phyloP scores from a whole-genome alignment of 306 rosid genomes.

The Prinsepia uniflora region DNA sequence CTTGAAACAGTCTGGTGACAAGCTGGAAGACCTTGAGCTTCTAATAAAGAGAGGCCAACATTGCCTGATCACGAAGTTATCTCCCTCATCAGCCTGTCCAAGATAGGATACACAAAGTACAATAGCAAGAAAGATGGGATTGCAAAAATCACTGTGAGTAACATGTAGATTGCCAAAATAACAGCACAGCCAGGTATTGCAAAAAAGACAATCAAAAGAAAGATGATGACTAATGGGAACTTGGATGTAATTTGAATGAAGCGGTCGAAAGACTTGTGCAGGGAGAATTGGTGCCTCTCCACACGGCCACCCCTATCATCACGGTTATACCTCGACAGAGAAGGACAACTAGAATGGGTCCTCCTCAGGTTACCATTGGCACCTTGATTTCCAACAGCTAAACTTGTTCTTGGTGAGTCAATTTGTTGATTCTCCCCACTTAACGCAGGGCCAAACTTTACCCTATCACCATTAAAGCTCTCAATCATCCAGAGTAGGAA shows the following conservation, averaged over 20 bases:
- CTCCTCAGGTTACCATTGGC: slow-evolving; percentile 45
- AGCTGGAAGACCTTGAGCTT: slow-evolving; percentile 10
- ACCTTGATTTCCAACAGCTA: slow-evolving; percentile 43
- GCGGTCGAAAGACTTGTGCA: slow-evolving; percentile 67
- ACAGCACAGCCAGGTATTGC: slow-evolving; percentile 69
- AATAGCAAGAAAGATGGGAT: slow-evolving; percentile 68
- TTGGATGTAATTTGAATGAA: slow-evolving; percentile 72
- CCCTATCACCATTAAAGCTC: slow-evolving; percentile 75
- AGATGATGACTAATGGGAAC: slow-evolving; percentile 62
- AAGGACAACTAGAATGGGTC: slow-evolving; percentile 35
- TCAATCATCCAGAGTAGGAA: slow-evolving; percentile 96
- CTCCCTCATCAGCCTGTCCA: slow-evolving; percentile 68
- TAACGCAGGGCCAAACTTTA: slow-evolving; percentile 36
- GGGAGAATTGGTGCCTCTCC: slow-evolving; percentile 45
- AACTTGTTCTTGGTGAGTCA: slow-evolving; percentile 36
- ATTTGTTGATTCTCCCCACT: slow-evolving; percentile 47
- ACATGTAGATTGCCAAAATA: slow-evolving; percentile 64
- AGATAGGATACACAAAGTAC: slow-evolving; percentile 69
- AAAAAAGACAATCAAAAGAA: slow-evolving; percentile 62
- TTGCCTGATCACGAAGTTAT: slow-evolving; percentile 55
- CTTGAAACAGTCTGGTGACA: neutral
- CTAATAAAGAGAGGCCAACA: slow-evolving; percentile 8
- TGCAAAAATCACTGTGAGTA: slow-evolving; percentile 73
- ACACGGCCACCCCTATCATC: slow-evolving; percentile 28
- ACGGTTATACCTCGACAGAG: slow-evolving; percentile 30